Percentiles rank a stretch among this genome's conserved stretches.
Evolutionary conservation across 139 green algal genomes (phyloP).

Genomic region (Chloropicon primus): DNA sequence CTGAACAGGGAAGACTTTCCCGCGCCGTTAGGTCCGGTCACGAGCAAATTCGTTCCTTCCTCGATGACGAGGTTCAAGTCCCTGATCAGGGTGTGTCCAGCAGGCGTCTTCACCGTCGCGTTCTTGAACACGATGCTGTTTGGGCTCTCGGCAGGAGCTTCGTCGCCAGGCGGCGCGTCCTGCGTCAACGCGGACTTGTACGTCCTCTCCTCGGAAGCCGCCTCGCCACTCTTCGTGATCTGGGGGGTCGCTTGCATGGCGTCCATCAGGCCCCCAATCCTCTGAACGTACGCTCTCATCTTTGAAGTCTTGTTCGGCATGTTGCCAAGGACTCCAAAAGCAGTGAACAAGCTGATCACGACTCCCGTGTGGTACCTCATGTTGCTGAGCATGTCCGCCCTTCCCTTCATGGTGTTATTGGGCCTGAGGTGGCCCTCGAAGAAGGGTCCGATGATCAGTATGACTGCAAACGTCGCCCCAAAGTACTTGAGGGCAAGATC

Average conservation of each 20-base stretch:
- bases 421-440: conserved; percentile 45
- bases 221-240: background rate
- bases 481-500: conserved; percentile 71
- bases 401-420: conserved; percentile 20
- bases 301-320: conserved; percentile 37
- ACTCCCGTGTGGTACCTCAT: conserved; percentile 72
- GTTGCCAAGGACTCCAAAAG: conserved; percentile 43
- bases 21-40: conserved; percentile 51
- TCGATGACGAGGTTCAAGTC: conserved; percentile 40
- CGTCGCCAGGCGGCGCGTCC: too few relatives aligned
- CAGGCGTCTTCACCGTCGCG: conserved; percentile 47
- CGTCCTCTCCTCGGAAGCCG: background rate
- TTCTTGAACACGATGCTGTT: conserved; percentile 40
- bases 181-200: background rate
- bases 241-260: background rate
- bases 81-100: conserved; percentile 32
- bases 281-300: conserved; percentile 30
- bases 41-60: conserved; percentile 55
- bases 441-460: conserved; percentile 70
- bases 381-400: conserved; percentile 52
- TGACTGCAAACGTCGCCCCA: conserved; percentile 52
- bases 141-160: too few relatives aligned
- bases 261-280: conserved; percentile 15
- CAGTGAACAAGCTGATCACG: conserved; percentile 50
- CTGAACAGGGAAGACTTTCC: conserved; percentile 47